Percentiles rank a stretch among this genome's conserved stretches.
Evolutionary conservation across 495 filamentous ascomycete genomes (phyloP).

Genomic region (Lepraria neglecta): DNA sequence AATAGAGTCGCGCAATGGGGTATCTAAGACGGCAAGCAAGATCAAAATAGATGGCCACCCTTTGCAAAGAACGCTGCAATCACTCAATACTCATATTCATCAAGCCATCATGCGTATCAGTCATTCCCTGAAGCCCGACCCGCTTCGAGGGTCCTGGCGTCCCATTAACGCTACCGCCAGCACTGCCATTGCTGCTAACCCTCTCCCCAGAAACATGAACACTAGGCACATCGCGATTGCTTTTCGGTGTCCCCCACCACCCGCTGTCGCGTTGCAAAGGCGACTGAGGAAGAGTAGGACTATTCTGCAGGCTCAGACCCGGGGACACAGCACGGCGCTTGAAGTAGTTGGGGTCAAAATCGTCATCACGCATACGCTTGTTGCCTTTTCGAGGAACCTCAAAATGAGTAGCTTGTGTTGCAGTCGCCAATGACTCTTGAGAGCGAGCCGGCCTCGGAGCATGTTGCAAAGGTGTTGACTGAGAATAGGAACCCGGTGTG

Average conservation of each 20-base stretch:
- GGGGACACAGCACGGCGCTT: constrained; percentile 92
- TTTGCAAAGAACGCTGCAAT: constrained; percentile 9
- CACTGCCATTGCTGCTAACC: constrained; percentile 41
- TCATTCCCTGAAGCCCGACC: constrained; percentile 91
- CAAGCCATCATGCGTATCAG: constrained; percentile 86
- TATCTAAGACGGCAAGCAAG: constrained; percentile 62
- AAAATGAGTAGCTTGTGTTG: constrained; percentile 48
- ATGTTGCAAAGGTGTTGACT: constrained; percentile 21
- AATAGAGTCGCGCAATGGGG: constrained; percentile 14
- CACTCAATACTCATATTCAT: constrained; percentile 96
- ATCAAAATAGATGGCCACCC: constrained; percentile 46
- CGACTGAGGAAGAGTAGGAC: constrained; percentile 74
- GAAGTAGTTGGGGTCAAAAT: constrained; percentile 81
- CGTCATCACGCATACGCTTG: constrained; percentile 83
- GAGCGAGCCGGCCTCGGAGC: constrained; percentile 32
- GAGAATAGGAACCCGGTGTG: constrained; percentile 52
- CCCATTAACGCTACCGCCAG: constrained; percentile 31
- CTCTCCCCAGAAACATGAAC: constrained; percentile 47
- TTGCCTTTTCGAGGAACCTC: constrained; percentile 61
- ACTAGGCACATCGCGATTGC: constrained; percentile 48
- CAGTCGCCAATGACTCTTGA: constrained; percentile 44
- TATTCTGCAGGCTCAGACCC: constrained; percentile 84
- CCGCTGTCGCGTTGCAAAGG: constrained; percentile 62
- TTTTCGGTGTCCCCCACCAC: constrained; percentile 67
- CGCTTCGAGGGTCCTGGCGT: constrained; percentile 50